Evolutionary conservation across 108 stramenopile genomes (phyloP).

Genomic region (Fragilaria radians): DNA sequence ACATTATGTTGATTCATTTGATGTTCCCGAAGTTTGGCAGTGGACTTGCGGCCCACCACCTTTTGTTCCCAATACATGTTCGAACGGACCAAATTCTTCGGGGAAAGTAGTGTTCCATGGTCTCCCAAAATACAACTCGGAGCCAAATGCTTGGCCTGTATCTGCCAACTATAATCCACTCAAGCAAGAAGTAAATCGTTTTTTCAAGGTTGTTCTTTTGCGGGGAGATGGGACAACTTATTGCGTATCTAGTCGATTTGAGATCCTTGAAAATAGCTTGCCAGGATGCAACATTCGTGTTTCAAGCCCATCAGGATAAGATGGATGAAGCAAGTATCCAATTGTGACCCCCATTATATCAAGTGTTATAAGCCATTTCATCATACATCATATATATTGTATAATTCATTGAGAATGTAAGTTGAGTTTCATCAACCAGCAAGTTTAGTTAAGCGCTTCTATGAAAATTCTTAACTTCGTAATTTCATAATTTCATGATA

Average conservation of each 20-base stretch:
- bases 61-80: neutral
- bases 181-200: neutral
- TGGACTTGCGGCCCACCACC: neutral
- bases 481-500: too few relatives aligned
- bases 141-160: neutral
- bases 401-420: too few relatives aligned
- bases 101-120: neutral
- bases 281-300: neutral
- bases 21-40: neutral
- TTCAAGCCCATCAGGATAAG: neutral
- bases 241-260: neutral
- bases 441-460: too few relatives aligned
- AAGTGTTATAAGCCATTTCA: too few relatives aligned
- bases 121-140: neutral
- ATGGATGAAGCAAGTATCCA: neutral
- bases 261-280: neutral
- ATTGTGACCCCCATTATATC: neutral
- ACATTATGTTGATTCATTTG: neutral
- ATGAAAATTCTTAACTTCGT: too few relatives aligned
- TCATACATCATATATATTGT: too few relatives aligned
- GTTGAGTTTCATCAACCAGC: too few relatives aligned
- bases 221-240: neutral
- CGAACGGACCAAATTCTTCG: neutral
- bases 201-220: slow-evolving; percentile 1
- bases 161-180: neutral